Evolutionary conservation across 2,329 filamentous ascomycete species (phyloP).

Genomic region (Penicillium sp.): DNA sequence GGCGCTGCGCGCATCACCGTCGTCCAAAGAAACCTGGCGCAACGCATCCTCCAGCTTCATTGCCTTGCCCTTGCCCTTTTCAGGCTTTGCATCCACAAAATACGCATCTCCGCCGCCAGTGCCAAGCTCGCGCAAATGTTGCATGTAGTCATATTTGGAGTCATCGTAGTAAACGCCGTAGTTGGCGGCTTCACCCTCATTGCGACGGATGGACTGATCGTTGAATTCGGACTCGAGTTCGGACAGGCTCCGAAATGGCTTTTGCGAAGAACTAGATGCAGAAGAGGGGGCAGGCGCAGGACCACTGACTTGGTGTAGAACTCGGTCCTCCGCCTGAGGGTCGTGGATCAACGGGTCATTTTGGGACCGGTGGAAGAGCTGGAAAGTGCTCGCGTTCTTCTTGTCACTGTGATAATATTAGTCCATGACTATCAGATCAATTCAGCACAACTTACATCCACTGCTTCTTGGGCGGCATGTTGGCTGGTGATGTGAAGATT

Average conservation of each 20-base stretch:
- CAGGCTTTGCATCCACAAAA: constrained; percentile 67
- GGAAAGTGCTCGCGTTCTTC: constrained; percentile 87
- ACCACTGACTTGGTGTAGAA: constrained; percentile 66
- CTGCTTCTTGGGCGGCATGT: constrained; percentile 68
- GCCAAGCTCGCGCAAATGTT: constrained; percentile 89
- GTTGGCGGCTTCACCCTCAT: constrained; percentile 93
- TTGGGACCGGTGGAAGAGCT: constrained; percentile 90
- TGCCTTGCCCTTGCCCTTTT: constrained; percentile 62
- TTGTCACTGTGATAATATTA: constrained; percentile 59
- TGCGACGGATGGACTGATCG: constrained; percentile 64
- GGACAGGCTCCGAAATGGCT: constrained; percentile 56
- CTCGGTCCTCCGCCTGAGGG: constrained; percentile 78
- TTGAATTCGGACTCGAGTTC: constrained; percentile 75
- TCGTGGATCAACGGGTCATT: constrained; percentile 98
- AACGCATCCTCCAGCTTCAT: constrained; percentile 84
- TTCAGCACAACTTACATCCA: constrained; percentile 59
- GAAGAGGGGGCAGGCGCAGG: constrained; percentile 26
- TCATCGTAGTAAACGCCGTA: constrained; percentile 95
- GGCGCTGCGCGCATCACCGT: constrained; percentile 39
- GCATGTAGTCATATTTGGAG: constrained; percentile 97
- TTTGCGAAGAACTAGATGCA: constrained; percentile 35
- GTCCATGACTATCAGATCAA: accelerated
- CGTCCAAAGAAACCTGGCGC: constrained; percentile 51
- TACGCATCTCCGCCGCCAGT: constrained; percentile 65
- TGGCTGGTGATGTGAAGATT: constrained; percentile 31